Evolutionary conservation across 2,329 filamentous ascomycete species (phyloP).

Genomic region (Whalleya microplaca): DNA sequence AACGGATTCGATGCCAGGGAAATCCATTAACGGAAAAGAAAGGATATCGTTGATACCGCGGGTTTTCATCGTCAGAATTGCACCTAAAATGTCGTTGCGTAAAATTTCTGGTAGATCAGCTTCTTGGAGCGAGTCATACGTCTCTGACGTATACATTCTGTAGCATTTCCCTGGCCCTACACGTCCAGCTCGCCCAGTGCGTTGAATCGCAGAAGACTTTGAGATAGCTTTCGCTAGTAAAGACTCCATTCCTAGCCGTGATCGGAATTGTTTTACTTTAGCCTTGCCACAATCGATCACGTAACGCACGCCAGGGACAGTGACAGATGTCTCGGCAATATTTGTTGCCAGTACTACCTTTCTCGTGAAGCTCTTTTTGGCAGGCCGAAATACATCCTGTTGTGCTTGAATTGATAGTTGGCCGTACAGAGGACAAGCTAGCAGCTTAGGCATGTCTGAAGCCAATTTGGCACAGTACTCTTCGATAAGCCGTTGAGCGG

Average conservation of each 20-base stretch:
- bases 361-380: constrained; percentile 71
- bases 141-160: constrained; percentile 81
- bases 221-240: constrained; percentile 89
- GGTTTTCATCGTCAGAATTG: constrained; percentile 91
- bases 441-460: constrained; percentile 72
- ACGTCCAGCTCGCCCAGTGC: constrained; percentile 88
- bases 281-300: constrained; percentile 93
- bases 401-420: constrained; percentile 87
- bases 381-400: constrained; percentile 80
- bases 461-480: constrained; percentile 76
- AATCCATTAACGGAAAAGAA: constrained; percentile 82
- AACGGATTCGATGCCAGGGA: constrained; percentile 75
- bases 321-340: constrained; percentile 98
- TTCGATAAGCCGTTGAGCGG: constrained; percentile 77
- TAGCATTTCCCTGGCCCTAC: constrained; percentile 91
- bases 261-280: constrained; percentile 90
- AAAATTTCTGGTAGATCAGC: constrained; percentile 87
- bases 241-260: constrained; percentile 84
- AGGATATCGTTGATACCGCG: constrained; percentile 82
- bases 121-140: constrained; percentile 71
- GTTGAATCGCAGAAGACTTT: constrained; percentile 88
- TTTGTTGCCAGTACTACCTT: constrained; percentile 95
- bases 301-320: constrained; percentile 87
- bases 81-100: constrained; percentile 83
- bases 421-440: constrained; percentile 82